These are phyloP conservation scores for Paraurostyla sp. DNA, from an alignment of 73 alveolate species.

Conservation along the genomic window DNA sequence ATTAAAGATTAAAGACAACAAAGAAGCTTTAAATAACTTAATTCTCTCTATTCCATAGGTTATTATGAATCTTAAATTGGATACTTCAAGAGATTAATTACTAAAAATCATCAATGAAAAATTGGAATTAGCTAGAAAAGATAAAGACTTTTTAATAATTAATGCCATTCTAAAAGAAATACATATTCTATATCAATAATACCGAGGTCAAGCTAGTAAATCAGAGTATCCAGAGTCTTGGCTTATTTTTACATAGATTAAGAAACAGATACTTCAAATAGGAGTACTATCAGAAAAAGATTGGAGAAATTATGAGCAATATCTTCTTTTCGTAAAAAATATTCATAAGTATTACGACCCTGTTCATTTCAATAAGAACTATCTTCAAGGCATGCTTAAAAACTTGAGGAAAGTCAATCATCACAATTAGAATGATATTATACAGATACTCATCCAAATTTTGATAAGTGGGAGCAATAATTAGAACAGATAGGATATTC, in stretches of 20 bases:
- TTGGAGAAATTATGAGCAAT: constrained; percentile 30
- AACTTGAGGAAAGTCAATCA: not conserved
- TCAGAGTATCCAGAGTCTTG: not conserved
- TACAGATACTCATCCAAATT: not conserved
- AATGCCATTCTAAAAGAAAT: not conserved
- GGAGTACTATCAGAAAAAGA: not conserved
- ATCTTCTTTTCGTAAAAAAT: not conserved
- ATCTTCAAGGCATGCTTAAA: not conserved
- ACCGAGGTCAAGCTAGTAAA: not conserved
- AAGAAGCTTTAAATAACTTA: not conserved
- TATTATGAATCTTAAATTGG: not conserved
- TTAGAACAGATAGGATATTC: not conserved
- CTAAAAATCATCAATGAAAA: not conserved
- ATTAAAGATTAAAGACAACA: not conserved
- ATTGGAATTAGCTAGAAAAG: not conserved
- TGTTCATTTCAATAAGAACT: not conserved
- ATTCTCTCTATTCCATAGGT: constrained; percentile 9
- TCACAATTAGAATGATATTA: not conserved
- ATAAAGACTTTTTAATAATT: not conserved
- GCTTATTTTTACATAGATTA: not conserved
- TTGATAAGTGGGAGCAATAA: not conserved
- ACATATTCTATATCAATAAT: not conserved
- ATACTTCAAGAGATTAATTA: not conserved
- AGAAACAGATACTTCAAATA: not conserved
- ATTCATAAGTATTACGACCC: not conserved